Base-by-base conservation (phyloP, 139 green algal species). In the Microglena sp. region DNA sequence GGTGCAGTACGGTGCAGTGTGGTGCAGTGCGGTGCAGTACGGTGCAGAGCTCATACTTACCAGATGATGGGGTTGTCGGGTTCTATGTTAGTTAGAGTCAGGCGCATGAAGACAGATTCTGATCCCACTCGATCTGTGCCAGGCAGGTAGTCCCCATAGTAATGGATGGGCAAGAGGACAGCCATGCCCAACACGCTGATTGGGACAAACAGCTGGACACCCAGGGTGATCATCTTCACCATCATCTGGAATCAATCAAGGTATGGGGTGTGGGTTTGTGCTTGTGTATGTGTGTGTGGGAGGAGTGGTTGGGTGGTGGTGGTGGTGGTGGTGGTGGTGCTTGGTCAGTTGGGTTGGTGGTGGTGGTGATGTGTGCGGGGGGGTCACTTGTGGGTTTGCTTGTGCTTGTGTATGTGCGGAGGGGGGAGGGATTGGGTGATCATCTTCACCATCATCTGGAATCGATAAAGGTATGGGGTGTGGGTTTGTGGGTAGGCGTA, bases 401-500 rank as follows among this genome's bases (percentile, higher is more conserved):
- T n/a, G n/a, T n/a, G n/a, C n/a, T n/a, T n/a, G n/a, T n/a, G n/a
- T n/a, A n/a, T n/a, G n/a, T n/a, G n/a, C n/a, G n/a, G n/a, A n/a
- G n/a, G n/a, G n/a, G n/a, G n/a, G n/a, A n/a, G n/a, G n/a, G n/a
- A n/a, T n/a, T n/a, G 43, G 1, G 60, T 55, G 28, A 66, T 61
- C 6, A 69, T 32, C 54, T 78, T 78, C 7, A 78, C 71, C 30
- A 78, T 59, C 24, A 78, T 70, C 67, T 74, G 60, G 15, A 22
- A n/a, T n/a, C n/a, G n/a, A n/a, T n/a, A n/a, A n/a, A n/a, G n/a
- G n/a, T n/a, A n/a, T n/a, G n/a, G n/a, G n/a, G n/a, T n/a, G n/a
- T n/a, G n/a, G n/a, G n/a, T n/a, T n/a, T n/a, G n/a, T n/a, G n/a
- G n/a, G n/a, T n/a, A n/a, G n/a, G n/a, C n/a, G n/a, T n/a, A n/a